Evolutionary conservation across 371 early-diverging fungal species (phyloP).

Genomic region (Coemansia linderi): DNA sequence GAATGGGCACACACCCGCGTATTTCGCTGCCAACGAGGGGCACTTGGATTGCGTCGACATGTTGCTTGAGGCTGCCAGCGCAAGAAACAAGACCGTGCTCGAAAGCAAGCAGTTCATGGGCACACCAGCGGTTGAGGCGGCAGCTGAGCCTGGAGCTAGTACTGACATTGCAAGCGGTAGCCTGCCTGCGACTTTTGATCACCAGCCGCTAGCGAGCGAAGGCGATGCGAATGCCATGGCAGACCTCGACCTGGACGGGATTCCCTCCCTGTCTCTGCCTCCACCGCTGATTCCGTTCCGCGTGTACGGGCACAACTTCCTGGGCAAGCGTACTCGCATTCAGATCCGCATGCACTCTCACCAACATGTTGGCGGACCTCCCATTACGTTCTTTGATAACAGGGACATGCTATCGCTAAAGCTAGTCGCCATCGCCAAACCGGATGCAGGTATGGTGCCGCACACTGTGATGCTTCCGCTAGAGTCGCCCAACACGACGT

Average conservation of each 20-base stretch:
- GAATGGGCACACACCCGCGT: conserved; percentile 77
- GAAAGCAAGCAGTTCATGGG: neutral
- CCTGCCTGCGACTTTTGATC: neutral
- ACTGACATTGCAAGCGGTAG: neutral
- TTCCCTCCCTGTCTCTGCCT: conserved; percentile 86
- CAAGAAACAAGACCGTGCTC: neutral
- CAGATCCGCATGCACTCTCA: conserved; percentile 66
- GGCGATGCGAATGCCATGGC: neutral
- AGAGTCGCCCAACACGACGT: conserved; percentile 63
- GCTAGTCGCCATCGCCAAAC: conserved; percentile 68
- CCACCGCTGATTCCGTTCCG: conserved; percentile 97
- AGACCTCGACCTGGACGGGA: conserved; percentile 68
- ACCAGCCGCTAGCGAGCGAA: neutral
- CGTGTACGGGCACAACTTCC: conserved; percentile 92
- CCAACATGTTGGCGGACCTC: conserved; percentile 34
- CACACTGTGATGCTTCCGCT: conserved; percentile 89
- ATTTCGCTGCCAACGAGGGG: conserved; percentile 95
- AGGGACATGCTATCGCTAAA: conserved; percentile 63
- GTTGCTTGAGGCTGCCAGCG: conserved; percentile 51
- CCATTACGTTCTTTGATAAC: conserved; percentile 51
- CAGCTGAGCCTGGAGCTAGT: neutral
- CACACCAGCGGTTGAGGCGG: neutral
- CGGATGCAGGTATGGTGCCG: conserved; percentile 86
- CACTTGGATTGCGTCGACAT: conserved; percentile 75
- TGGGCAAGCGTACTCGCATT: conserved; percentile 82